These are phyloP conservation scores for Tuber aestivum DNA, from an alignment of 495 filamentous ascomycete genomes.

Conservation along the genomic window DNA sequence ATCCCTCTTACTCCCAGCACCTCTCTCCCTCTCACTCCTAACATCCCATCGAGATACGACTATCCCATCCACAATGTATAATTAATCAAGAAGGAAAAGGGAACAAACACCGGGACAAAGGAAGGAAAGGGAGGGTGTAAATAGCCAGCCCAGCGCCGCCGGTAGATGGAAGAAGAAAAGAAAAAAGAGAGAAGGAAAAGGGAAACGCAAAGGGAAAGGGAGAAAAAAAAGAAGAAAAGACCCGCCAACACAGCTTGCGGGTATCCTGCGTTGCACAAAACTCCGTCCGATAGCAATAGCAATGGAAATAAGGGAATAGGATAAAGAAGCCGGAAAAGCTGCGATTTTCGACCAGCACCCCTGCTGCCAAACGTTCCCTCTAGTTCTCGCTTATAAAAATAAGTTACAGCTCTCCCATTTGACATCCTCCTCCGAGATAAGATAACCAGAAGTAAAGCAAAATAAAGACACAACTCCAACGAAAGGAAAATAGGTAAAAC, in stretches of 20 bases:
- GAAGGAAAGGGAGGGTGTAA: conserved; percentile 27
- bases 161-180: conserved; percentile 19
- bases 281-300: neutral
- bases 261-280: neutral
- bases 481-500: neutral
- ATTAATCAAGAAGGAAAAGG: neutral
- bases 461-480: neutral
- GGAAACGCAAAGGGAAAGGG: too few species aligned
- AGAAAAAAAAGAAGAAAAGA: conserved; percentile 30
- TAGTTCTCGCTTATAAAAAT: conserved; percentile 32
- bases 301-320: neutral
- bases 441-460: neutral
- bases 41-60: neutral
- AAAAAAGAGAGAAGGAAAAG: too few species aligned
- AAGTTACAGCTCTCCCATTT: conserved; percentile 24
- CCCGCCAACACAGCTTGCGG: conserved; percentile 8
- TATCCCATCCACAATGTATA: neutral
- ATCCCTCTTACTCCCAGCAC: neutral
- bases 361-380: conserved; percentile 15
- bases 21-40: neutral
- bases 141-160: conserved; percentile 14
- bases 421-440: neutral
- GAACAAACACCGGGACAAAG: neutral
- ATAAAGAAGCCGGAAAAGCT: neutral
- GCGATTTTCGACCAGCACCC: conserved; percentile 1